Base-by-base conservation (phyloP, 1,284 basidiomycete genomes). In the Marasmius fiardii region DNA sequence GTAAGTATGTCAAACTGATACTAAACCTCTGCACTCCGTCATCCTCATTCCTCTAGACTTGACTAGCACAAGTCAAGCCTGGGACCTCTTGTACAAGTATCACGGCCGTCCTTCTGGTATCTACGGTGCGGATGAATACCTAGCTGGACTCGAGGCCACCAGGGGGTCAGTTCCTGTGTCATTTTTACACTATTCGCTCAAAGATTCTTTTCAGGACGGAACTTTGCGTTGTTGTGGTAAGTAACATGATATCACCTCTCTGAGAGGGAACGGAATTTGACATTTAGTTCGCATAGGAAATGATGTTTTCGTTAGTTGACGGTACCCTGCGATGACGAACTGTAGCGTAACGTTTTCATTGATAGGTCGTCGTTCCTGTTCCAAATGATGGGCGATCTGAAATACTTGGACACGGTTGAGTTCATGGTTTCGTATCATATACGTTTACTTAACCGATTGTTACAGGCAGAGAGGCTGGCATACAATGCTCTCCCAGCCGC, bases 21-120 rank as follows among this genome's bases (percentile, higher is more conserved):
- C 39, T 24, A 61, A 55, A 5, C 16, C 10, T 52, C 4, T 34
- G 0, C 20, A 24, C 16, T 41, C 26, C n/a, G 39, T 41, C 10
- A 48, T 34, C 23, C 14, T 43, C 28, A 41, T 54, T 3, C 66
- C 65, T 5, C 28, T 10, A 81, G 81, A 82, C 60, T 69, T 82
- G n/a, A 75, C 79, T 54, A 68, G 69, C 12, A 78, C 78, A 18
- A 82, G 80, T 63, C 64, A 69, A 34, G 80, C 79, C 1, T 83
- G 81, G 80, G 81, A 84, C 60, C 61, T 82, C 53, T 64, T 83
- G 16, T 84, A 82, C 72, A 63, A 82, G 62, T 85, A 83, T 62
- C 82, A 85, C 57, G 82, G 83, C 10, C 74, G 81, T 1, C 81
- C 82, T 0, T 82, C 81, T 2, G 81, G 81, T 2, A 82, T 82